Percentiles rank a stretch among this genome's conserved stretches.
phyloP scores from a whole-genome alignment of 345 rosid genomes.

The Psidium friedrichsthalianum region DNA sequence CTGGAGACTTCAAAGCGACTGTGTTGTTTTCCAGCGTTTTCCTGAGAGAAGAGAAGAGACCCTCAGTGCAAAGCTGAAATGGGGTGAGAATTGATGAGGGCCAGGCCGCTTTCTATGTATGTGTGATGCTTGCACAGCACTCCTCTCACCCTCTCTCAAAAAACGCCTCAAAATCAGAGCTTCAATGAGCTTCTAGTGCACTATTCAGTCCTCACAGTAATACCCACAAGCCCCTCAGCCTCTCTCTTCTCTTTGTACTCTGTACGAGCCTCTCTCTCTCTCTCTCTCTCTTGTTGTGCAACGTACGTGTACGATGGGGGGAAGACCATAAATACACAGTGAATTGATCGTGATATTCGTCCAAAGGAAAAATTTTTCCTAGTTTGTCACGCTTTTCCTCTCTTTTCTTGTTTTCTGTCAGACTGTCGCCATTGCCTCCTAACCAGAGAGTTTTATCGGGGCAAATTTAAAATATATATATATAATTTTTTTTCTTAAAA shows the following conservation, averaged over 20 bases:
- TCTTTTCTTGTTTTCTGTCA: not conserved
- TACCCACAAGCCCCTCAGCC: not conserved
- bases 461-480: not conserved
- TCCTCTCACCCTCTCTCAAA: not conserved
- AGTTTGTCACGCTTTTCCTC: not conserved
- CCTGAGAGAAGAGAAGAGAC: not conserved
- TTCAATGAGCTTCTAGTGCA: conserved; percentile 21
- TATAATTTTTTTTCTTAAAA: not conserved
- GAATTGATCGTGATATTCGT: not conserved
- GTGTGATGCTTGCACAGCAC: not conserved
- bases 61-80: not conserved
- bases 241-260: not conserved
- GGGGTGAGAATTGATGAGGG: not conserved
- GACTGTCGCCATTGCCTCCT: not conserved
- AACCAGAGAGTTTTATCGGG: not conserved
- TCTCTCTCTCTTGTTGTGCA: not conserved
- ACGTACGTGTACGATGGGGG: not conserved
- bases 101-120: not conserved
- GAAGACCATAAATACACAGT: not conserved
- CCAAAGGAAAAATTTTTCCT: not conserved
- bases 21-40: not conserved
- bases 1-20: not conserved
- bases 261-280: not conserved
- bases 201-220: not conserved
- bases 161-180: conserved; percentile 22